These are phyloP conservation scores for Prorocentrum cordatum DNA, from an alignment of 169 alveolate species.

Conservation along the genomic window DNA sequence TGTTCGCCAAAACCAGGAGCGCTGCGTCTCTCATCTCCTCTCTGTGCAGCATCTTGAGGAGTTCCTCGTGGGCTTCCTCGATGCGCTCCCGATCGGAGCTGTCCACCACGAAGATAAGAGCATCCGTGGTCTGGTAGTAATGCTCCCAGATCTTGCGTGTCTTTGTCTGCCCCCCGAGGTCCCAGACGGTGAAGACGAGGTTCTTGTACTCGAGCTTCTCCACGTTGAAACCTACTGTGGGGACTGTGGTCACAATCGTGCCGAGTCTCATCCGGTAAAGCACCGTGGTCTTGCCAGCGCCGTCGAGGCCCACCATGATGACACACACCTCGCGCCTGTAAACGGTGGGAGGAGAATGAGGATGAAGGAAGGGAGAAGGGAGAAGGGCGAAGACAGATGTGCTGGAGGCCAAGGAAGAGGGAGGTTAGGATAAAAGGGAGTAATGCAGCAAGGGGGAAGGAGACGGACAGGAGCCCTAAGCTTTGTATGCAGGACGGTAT, in stretches of 20 bases:
- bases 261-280: constrained; percentile 49
- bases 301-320: constrained; percentile 51
- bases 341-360: no score
- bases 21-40: constrained; percentile 27
- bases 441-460: no score
- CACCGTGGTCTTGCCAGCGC: no score
- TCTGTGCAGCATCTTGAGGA: constrained; percentile 17
- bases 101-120: constrained; percentile 9
- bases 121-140: neutral
- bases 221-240: constrained; percentile 51
- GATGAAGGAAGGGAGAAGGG: no score
- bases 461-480: no score
- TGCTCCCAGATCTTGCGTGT: constrained; percentile 52
- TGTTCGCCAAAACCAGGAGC: constrained; percentile 93
- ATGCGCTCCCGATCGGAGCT: constrained; percentile 52
- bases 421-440: no score
- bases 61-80: constrained; percentile 60
- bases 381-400: no score
- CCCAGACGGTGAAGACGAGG: constrained; percentile 58
- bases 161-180: constrained; percentile 50
- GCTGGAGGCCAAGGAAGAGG: no score
- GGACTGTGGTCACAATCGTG: constrained; percentile 20
- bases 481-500: no score
- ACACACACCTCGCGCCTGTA: constrained; percentile 54
- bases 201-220: constrained; percentile 56